These are phyloP conservation scores for Candida hungchunana DNA, from an alignment of 805 yeast species.

Conservation along the genomic window DNA sequence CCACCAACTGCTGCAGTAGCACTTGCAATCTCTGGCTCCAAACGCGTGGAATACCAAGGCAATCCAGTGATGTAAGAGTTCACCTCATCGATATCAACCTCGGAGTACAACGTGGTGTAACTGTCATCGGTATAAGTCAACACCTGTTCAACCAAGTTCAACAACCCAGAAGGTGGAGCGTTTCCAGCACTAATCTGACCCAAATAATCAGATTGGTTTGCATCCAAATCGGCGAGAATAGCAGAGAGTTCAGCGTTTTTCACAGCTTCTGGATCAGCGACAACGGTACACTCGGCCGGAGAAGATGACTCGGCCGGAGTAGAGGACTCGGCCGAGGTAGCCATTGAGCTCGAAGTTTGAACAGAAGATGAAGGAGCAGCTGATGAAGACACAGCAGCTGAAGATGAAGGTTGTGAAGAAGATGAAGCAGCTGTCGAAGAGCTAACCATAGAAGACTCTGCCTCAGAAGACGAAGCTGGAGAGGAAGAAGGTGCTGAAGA, in stretches of 20 bases:
- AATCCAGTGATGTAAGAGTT: slow-evolving; percentile 27
- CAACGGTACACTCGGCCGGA: slow-evolving; percentile 19
- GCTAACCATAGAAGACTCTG: no score
- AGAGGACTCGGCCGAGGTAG: no score
- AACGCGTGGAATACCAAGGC: slow-evolving; percentile 30
- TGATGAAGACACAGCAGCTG: slow-evolving; percentile 1
- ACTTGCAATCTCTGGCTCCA: slow-evolving; percentile 12
- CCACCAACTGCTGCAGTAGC: slow-evolving; percentile 10
- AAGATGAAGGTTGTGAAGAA: not conserved
- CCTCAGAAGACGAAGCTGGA: no score
- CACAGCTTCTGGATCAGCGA: slow-evolving; percentile 19
- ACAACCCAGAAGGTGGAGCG: slow-evolving; percentile 27
- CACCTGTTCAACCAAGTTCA: slow-evolving; percentile 24
- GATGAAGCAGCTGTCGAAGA: no score
- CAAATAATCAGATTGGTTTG: slow-evolving; percentile 19
- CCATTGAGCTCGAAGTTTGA: no score
- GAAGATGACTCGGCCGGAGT: slow-evolving; percentile 2
- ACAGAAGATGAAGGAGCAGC: no score
- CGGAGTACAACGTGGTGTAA: slow-evolving; percentile 29
- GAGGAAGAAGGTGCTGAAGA: slow-evolving; percentile 10
- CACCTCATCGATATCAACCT: slow-evolving; percentile 25
- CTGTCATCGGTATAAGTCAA: slow-evolving; percentile 32
- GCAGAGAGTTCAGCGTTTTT: slow-evolving; percentile 6
- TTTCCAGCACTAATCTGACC: slow-evolving; percentile 19
- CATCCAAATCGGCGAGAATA: slow-evolving; percentile 16